Conservation (phyloP, 2,329 filamentous ascomycete genomes). For the Colletotrichum lupini region DNA sequence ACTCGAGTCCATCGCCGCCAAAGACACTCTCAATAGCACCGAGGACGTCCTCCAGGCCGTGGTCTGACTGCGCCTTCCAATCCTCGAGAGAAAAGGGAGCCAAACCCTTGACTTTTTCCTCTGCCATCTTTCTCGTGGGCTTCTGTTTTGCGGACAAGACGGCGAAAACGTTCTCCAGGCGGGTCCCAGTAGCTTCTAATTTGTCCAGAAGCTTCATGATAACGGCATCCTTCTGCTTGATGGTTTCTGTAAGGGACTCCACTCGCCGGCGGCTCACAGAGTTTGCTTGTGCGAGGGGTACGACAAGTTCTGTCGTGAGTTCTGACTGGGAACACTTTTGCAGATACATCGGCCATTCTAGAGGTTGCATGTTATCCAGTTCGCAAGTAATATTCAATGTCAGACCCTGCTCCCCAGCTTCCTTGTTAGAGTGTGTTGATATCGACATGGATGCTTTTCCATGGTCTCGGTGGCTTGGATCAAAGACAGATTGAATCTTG, state of each 20-base stretch:
- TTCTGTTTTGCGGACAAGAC: constrained; percentile 58
- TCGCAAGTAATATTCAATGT: constrained; percentile 66
- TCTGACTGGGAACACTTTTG: constrained; percentile 53
- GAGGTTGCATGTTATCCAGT: constrained; percentile 71
- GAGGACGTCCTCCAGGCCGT: constrained; percentile 43
- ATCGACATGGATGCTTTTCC: constrained; percentile 58
- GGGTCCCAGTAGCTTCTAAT: constrained; percentile 61
- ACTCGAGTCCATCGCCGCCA: constrained; percentile 46
- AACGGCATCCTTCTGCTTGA: constrained; percentile 63
- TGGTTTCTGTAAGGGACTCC: constrained; percentile 52
- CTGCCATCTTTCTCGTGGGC: constrained; percentile 55
- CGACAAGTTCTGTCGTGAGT: constrained; percentile 60
- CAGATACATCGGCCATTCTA: constrained; percentile 75
- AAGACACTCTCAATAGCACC: constrained; percentile 57
- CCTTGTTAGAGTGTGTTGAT: constrained; percentile 45
- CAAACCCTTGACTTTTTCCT: constrained; percentile 62
- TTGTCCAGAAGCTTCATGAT: constrained; percentile 65
- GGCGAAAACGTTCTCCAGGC: constrained; percentile 65
- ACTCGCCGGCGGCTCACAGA: constrained; percentile 52
- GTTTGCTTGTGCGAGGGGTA: constrained; percentile 62
- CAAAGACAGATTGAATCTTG: constrained; percentile 67
- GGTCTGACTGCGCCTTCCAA: constrained; percentile 49
- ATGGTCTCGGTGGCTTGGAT: constrained; percentile 56
- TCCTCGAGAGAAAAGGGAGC: constrained; percentile 56
- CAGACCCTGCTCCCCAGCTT: constrained; percentile 54